Percentiles rank a stretch among this genome's conserved stretches.
These are phyloP conservation scores for Hagleromyces aurorensis DNA, from an alignment of 805 yeast genomes.

Conservation along the genomic window DNA sequence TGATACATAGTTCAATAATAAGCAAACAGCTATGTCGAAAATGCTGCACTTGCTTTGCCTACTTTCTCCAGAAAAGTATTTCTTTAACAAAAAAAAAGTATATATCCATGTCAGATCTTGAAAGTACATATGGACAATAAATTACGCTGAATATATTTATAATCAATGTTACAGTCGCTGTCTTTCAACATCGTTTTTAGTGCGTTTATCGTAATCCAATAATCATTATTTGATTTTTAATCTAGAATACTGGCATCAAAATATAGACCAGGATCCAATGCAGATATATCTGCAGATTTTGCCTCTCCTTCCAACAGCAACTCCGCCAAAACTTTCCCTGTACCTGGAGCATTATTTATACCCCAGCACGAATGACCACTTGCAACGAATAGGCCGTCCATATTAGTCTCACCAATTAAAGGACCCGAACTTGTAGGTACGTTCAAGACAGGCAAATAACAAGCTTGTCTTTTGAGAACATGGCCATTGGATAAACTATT, in stretches of 20 bases:
- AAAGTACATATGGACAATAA: too few relatives aligned
- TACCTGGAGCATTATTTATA: conserved; percentile 93
- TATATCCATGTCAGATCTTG: too few relatives aligned
- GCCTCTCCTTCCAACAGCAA: conserved; percentile 76
- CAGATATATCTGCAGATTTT: conserved; percentile 66
- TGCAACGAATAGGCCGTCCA: conserved; percentile 67
- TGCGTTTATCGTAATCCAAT: too few relatives aligned
- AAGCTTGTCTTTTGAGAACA: conserved; percentile 80
- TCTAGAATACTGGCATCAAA: conserved; percentile 58
- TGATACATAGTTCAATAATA: too few relatives aligned
- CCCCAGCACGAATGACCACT: conserved; percentile 99
- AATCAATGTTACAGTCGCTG: too few relatives aligned
- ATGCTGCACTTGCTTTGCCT: too few relatives aligned
- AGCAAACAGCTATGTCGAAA: too few relatives aligned
- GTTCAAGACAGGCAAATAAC: conserved; percentile 90
- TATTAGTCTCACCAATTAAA: conserved; percentile 87
- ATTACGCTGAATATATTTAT: too few relatives aligned
- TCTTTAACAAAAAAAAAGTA: too few relatives aligned
- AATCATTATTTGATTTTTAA: too few relatives aligned
- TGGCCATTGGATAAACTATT: conserved; percentile 65
- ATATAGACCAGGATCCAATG: conserved; percentile 78
- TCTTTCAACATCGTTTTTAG: too few relatives aligned
- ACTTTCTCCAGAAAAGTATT: too few relatives aligned
- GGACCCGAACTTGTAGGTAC: conserved; percentile 93
- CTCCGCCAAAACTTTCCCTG: conserved; percentile 91